Evolutionary conservation across 352 stramenopile genomes (phyloP).

Genomic region (Pythium sukuiense): DNA sequence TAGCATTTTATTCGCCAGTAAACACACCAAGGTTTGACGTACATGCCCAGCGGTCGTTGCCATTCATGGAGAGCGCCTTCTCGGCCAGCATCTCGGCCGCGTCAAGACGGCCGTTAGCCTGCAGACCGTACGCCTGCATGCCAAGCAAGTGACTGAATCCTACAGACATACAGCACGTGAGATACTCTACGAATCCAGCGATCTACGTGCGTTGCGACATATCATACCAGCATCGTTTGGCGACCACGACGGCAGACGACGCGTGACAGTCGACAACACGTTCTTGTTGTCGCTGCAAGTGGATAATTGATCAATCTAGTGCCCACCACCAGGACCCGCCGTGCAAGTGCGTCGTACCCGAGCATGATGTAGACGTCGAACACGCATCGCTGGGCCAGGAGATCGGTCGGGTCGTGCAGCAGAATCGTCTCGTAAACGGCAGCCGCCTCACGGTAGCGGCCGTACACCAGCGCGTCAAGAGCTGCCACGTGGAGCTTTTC

Average conservation of each 20-base stretch:
- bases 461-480: slow-evolving; percentile 66
- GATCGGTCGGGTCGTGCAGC: slow-evolving; percentile 56
- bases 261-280: slow-evolving; percentile 66
- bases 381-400: slow-evolving; percentile 75
- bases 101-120: slow-evolving; percentile 61
- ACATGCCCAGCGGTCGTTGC: slow-evolving; percentile 85
- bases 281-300: slow-evolving; percentile 69
- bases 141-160: slow-evolving; percentile 76
- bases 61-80: slow-evolving; percentile 83
- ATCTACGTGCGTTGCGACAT: not conserved
- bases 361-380: slow-evolving; percentile 80
- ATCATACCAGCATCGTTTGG: slow-evolving; percentile 52
- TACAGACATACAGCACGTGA: slow-evolving; percentile 2
- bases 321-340: not conserved
- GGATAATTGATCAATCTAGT: not conserved
- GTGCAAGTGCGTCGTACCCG: slow-evolving; percentile 40
- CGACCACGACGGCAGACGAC: slow-evolving; percentile 74
- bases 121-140: slow-evolving; percentile 86
- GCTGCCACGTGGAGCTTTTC: slow-evolving; percentile 80
- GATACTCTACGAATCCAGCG: not conserved
- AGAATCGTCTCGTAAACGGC: slow-evolving; percentile 83
- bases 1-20: too few species aligned
- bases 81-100: slow-evolving; percentile 68
- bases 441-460: slow-evolving; percentile 65
- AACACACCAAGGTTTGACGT: slow-evolving; percentile 22